Evolutionary conservation across 148 eudicot genomes (phyloP), one percentile per base, ranked within the genome.

Genomic region (Rhododendron kiyosumense): DNA sequence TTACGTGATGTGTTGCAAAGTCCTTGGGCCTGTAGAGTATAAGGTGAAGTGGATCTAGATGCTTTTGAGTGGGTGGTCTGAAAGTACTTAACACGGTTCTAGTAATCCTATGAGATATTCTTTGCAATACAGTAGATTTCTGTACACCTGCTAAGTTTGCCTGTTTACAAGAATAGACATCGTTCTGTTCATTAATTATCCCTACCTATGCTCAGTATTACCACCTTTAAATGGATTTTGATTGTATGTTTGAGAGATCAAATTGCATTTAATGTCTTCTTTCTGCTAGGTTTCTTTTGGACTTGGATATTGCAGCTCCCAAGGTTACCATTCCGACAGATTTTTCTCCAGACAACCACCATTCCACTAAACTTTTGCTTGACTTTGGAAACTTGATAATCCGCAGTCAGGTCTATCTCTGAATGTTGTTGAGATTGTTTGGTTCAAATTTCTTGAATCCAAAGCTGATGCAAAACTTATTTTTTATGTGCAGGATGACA

Each of bases 251-350:
- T 34, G 38, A 84, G 22, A 59, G 57, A 41, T 46, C 41, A 54
- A 28, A 32, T 83, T 52, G 75, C 51, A 49, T 83, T 57, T 78
- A 41, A 32, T 4, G 20, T 89, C 49, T 28, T 17, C 87, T 74
- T 90, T 80, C 43, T 92, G 41, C 84, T 84, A 97, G 99, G 95
- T 97, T 97, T 88, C 85, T 94, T 84, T 91, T 97, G 91, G 96
- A 97, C 90, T 88, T 97, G 95, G 96, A 97, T 92, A 93, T 97
- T 80, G 98, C 99, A 79, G 99, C 99, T 46, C 99, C 99, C 46
- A 97, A 97, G 91, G 94, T 97, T 81, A 95, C 98, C 17, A 92
- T 97, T 88, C 99, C 99, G 43, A 93, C 99, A 4, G 93, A 93
- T 43, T 97, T 95, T 78, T 88, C 90, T 87, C 99, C 99, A 26